phyloP scores from a whole-genome alignment of 768 basidiomycete genomes.

The Amanita phalloides region DNA sequence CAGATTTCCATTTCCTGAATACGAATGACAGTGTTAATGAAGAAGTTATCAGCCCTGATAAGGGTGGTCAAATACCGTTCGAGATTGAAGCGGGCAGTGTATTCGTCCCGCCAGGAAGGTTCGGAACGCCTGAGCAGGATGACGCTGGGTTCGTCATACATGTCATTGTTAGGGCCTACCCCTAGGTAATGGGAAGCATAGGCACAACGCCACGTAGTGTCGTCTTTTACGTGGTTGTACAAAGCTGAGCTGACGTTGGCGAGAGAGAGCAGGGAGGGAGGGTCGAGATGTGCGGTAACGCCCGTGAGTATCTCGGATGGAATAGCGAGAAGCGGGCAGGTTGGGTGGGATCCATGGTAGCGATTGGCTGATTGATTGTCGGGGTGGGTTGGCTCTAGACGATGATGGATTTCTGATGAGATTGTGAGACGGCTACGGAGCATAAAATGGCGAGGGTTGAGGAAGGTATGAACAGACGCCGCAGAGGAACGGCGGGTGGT shows the following conservation, averaged over 20 bases:
- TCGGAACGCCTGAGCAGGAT: constrained; percentile 47
- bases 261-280: constrained; percentile 49
- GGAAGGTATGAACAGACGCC: constrained; percentile 8
- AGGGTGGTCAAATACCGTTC: constrained; percentile 28
- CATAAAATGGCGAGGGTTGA: constrained; percentile 45
- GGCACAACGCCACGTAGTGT: constrained; percentile 73
- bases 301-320: constrained; percentile 69
- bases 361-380: constrained; percentile 23
- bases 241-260: constrained; percentile 39
- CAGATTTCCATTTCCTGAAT: constrained; percentile 58
- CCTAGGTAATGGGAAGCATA: constrained; percentile 60
- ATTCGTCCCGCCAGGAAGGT: constrained; percentile 62
- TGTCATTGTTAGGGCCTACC: constrained; percentile 51
- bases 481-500: constrained; percentile 11
- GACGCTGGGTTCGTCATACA: constrained; percentile 31
- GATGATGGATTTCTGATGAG: constrained; percentile 26
- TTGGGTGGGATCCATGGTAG: constrained; percentile 38
- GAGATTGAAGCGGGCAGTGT: constrained; percentile 43
- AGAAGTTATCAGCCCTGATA: background rate
- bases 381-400: constrained; percentile 20
- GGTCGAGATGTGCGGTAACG: constrained; percentile 64
- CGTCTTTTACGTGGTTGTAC: constrained; percentile 59
- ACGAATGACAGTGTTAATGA: background rate
- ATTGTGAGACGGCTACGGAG: constrained; percentile 40
- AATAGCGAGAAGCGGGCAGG: constrained; percentile 31